Evolutionary conservation across 1,284 basidiomycete species (phyloP).

Genomic region (Cerioporus squamosus): DNA sequence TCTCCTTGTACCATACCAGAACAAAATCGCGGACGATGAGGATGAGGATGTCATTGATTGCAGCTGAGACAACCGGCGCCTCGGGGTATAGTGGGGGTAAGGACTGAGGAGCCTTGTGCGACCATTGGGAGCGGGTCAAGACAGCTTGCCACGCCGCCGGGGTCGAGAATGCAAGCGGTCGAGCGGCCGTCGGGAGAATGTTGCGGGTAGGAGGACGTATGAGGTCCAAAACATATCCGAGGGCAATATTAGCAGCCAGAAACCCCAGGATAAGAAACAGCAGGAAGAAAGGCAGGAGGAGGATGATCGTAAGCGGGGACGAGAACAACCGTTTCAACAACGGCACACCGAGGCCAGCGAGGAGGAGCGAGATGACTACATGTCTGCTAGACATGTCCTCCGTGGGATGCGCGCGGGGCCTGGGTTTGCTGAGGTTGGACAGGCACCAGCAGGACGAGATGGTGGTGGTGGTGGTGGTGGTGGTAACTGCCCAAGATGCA

Average conservation of each 20-base stretch:
- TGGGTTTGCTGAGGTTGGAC: too few species aligned
- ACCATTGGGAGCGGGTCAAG: conserved; percentile 84
- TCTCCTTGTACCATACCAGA: conserved; percentile 80
- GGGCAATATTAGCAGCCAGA: conserved; percentile 55
- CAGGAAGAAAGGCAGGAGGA: conserved; percentile 65
- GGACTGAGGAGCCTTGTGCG: conserved; percentile 66
- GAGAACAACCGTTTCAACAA: conserved; percentile 56
- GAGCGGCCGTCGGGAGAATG: conserved; percentile 55
- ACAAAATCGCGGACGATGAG: conserved; percentile 86
- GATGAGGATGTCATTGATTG: conserved; percentile 78
- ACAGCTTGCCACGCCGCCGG: conserved; percentile 92
- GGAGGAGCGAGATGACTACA: conserved; percentile 14
- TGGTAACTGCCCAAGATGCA: too few species aligned
- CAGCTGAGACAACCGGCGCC: conserved; percentile 64
- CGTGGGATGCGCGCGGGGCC: too few species aligned
- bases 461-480: too few species aligned
- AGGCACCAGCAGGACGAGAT: too few species aligned
- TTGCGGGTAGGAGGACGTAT: conserved; percentile 38
- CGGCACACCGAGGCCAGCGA: conserved; percentile 59
- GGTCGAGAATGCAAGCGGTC: conserved; percentile 82
- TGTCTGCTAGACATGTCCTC: conserved; percentile 26
- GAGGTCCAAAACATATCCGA: conserved; percentile 62
- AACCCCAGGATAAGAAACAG: conserved; percentile 52
- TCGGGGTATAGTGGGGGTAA: conserved; percentile 64
- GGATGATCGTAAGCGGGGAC: conserved; percentile 65